Conservation (phyloP, 192 early-diverging fungal genomes). For the Backusella circina region DNA sequence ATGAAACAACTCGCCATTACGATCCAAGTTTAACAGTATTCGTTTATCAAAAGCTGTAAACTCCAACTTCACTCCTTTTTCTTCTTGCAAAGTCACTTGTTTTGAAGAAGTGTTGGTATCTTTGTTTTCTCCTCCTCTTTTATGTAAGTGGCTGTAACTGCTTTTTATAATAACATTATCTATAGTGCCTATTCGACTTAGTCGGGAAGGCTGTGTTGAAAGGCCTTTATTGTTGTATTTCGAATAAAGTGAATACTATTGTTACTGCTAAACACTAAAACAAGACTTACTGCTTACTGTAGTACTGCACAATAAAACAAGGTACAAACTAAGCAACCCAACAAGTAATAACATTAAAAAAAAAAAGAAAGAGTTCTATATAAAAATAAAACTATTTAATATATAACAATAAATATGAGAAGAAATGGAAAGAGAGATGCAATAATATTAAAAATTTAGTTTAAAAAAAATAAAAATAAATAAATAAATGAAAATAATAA, state of each 20-base stretch:
- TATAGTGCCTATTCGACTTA: neutral
- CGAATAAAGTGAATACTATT: neutral
- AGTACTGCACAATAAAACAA: neutral
- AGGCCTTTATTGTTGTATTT: neutral
- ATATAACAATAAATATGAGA: neutral
- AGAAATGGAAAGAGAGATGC: neutral
- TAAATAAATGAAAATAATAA: neutral
- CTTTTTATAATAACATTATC: neutral
- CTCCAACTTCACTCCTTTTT: neutral
- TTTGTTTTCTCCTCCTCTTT: neutral
- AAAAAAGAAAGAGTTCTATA: neutral
- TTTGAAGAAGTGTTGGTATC: neutral
- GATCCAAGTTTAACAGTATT: constrained; percentile 61
- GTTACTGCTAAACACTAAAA: neutral
- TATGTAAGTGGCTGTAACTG: constrained; percentile 2
- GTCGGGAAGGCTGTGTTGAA: neutral
- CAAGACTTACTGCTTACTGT: neutral
- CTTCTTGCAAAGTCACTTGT: neutral
- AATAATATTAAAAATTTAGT: neutral
- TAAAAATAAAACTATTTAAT: neutral
- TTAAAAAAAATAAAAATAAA: neutral
- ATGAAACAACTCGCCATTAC: constrained; percentile 68
- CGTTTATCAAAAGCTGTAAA: constrained; percentile 58
- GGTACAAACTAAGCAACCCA: neutral
- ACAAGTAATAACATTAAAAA: neutral